Conservation (phyloP, 371 early-diverging fungal genomes). For the Mortierella sp. region DNA sequence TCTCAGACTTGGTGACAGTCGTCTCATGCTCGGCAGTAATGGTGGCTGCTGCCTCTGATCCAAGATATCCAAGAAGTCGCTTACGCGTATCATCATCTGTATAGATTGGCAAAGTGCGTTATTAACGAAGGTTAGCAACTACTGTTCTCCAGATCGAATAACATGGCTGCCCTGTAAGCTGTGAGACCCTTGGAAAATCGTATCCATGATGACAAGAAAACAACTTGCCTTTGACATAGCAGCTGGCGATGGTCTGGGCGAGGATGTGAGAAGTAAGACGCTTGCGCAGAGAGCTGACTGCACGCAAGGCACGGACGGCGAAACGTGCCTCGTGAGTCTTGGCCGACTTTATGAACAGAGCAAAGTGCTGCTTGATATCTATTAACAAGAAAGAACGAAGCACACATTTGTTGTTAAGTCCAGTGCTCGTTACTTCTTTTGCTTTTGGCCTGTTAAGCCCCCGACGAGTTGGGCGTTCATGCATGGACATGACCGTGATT, state of each 20-base stretch:
- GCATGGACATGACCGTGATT: background rate
- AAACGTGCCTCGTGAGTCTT: conserved; percentile 89
- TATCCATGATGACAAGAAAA: background rate
- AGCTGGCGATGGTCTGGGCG: conserved; percentile 69
- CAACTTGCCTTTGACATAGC: conserved; percentile 72
- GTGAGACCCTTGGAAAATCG: background rate
- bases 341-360: conserved; percentile 87
- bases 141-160: background rate
- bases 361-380: conserved; percentile 91
- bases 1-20: conserved; percentile 58
- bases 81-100: conserved; percentile 55
- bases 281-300: conserved; percentile 83
- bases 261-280: conserved; percentile 80
- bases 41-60: conserved; percentile 58
- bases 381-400: background rate
- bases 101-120: conserved; percentile 10
- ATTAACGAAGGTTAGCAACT: background rate
- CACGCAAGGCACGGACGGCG: conserved; percentile 89
- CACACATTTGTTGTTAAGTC: background rate
- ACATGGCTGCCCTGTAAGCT: background rate
- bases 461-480: background rate
- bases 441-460: background rate
- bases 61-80: conserved; percentile 57
- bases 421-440: background rate
- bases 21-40: conserved; percentile 65